These are phyloP conservation scores for Zygosaccharomyces bailii DNA, from an alignment of 805 yeast genomes.

Conservation along the genomic window DNA sequence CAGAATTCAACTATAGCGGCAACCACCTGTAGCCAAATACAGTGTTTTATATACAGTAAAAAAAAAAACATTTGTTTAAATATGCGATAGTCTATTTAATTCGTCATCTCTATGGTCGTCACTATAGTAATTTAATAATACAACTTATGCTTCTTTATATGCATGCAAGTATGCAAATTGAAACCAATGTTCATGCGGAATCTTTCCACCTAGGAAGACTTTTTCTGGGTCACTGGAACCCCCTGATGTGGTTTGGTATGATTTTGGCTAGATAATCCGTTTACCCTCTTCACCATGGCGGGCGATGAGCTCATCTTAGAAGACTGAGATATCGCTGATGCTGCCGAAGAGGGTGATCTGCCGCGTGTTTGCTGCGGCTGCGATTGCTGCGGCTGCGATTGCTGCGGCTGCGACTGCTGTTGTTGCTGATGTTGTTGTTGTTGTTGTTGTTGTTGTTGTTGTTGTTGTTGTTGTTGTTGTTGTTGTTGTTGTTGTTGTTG, in stretches of 20 bases:
- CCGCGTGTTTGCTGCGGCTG: background rate
- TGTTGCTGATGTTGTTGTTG: conserved; percentile 13
- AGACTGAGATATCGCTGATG: conserved; percentile 14
- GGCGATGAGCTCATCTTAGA: conserved; percentile 12
- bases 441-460: conserved; percentile 15
- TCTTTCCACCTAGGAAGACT: conserved; percentile 10
- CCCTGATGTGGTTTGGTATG: conserved; percentile 10
- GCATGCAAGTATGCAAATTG: conserved; percentile 2
- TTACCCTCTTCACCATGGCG: conserved; percentile 9
- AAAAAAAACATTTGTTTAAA: background rate
- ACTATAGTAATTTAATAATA: conserved; percentile 9
- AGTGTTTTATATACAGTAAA: background rate
- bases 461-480: conserved; percentile 14
- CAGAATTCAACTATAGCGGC: background rate
- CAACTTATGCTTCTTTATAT: conserved; percentile 4
- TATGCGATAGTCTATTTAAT: conserved; percentile 16
- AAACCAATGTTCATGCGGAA: conserved; percentile 7
- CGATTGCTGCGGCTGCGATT: conserved; percentile 11
- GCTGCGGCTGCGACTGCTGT: conserved; percentile 16
- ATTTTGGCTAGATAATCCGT: conserved; percentile 7
- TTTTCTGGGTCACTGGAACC: conserved; percentile 14
- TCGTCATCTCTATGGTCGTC: conserved; percentile 8
- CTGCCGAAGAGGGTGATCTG: conserved; percentile 4
- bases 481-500: conserved; percentile 12
- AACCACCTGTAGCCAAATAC: background rate